phyloP scores from a whole-genome alignment of 345 rosid genomes.

The Raphanus sativus region DNA sequence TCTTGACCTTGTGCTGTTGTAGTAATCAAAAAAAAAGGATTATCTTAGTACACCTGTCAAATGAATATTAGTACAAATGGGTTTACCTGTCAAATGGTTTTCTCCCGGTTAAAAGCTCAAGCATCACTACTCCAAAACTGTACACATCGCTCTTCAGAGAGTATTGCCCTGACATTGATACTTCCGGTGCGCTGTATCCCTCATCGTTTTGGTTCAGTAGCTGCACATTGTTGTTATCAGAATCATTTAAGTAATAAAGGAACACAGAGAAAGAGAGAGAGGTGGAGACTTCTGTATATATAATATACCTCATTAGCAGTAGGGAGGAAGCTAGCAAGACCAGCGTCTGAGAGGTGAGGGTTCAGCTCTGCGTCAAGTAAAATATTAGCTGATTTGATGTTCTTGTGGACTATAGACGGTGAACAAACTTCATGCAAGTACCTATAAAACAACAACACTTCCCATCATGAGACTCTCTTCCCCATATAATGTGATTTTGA shows the following conservation, averaged over 20 bases:
- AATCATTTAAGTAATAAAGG: conserved; percentile 5
- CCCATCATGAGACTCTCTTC: conserved; percentile 23
- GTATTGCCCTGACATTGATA: conserved; percentile 86
- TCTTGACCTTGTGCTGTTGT: conserved; percentile 86
- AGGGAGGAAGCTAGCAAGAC: conserved; percentile 76
- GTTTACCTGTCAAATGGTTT: conserved; percentile 89
- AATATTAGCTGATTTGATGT: conserved; percentile 88
- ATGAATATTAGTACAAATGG: too few species aligned
- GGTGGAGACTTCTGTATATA: background rate
- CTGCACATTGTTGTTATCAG: conserved; percentile 41
- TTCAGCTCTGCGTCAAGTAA: conserved; percentile 80
- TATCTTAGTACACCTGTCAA: background rate
- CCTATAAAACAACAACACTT: conserved; percentile 53
- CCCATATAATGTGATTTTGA: conserved; percentile 9
- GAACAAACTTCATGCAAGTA: conserved; percentile 96
- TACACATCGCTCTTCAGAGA: conserved; percentile 93
- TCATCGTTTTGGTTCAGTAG: conserved; percentile 60
- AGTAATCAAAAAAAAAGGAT: conserved; percentile 26
- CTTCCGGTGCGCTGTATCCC: conserved; percentile 89
- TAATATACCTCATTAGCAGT: conserved; percentile 82
- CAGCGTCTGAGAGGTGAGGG: conserved; percentile 93
- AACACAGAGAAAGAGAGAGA: conserved; percentile 45
- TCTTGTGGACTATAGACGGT: conserved; percentile 84
- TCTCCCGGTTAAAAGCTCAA: conserved; percentile 96
- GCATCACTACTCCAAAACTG: conserved; percentile 94